Conservation (phyloP, 306 rosid genomes). For the Biancaea sappan region DNA sequence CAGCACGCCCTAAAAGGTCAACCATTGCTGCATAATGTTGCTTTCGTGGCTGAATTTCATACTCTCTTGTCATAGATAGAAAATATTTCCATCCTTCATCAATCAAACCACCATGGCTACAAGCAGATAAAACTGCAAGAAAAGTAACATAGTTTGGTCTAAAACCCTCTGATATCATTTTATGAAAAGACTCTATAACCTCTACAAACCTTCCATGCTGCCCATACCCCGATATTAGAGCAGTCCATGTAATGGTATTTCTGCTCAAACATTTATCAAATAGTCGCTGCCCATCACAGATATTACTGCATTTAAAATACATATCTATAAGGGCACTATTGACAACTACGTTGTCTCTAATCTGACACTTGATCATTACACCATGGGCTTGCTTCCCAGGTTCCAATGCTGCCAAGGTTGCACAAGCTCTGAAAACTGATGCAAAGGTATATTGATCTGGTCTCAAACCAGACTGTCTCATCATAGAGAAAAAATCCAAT, state of each 20-base stretch:
- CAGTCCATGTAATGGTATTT: constrained; percentile 76
- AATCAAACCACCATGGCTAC: constrained; percentile 76
- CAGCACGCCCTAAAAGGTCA: constrained; percentile 71
- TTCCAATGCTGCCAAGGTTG: constrained; percentile 68
- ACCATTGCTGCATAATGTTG: constrained; percentile 80
- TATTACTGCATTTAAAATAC: constrained; percentile 76
- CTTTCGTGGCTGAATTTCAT: constrained; percentile 63
- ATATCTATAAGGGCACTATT: constrained; percentile 80
- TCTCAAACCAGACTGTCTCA: constrained; percentile 67
- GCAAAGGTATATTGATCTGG: constrained; percentile 84
- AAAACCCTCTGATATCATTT: constrained; percentile 67
- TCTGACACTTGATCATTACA: constrained; percentile 68
- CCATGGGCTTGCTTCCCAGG: constrained; percentile 79
- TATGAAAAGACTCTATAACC: constrained; percentile 59
- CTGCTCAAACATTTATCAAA: constrained; percentile 60
- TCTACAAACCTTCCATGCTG: constrained; percentile 66
- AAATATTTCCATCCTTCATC: constrained; percentile 66
- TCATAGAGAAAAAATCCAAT: constrained; percentile 52
- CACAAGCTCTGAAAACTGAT: constrained; percentile 75
- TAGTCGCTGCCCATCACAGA: constrained; percentile 51
- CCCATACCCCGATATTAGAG: constrained; percentile 75
- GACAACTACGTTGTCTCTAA: constrained; percentile 65
- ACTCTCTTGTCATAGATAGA: constrained; percentile 64
- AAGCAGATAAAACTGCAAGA: constrained; percentile 82
- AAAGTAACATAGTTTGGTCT: constrained; percentile 76